Evolutionary conservation across 768 basidiomycete species (phyloP).

Genomic region (Pleurotus pulmonarius): DNA sequence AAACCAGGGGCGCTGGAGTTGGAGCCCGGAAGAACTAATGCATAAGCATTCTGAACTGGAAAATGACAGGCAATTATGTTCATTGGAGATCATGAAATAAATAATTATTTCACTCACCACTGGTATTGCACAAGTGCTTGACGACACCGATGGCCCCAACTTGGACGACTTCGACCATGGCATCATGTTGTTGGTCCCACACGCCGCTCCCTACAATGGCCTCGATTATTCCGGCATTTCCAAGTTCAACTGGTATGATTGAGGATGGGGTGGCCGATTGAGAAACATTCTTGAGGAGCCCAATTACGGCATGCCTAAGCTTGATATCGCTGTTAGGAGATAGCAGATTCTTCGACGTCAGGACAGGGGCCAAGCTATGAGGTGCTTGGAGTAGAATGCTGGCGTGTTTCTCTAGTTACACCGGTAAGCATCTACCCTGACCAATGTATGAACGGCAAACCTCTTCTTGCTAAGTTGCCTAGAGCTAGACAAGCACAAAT

Average conservation of each 20-base stretch:
- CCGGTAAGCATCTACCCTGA: not conserved
- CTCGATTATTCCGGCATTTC: slow-evolving; percentile 59
- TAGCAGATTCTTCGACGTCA: slow-evolving; percentile 56
- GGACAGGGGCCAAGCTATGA: slow-evolving; percentile 56
- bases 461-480: slow-evolving; percentile 77
- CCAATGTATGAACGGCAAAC: slow-evolving; percentile 33
- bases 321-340: slow-evolving; percentile 63
- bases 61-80: not conserved
- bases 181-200: slow-evolving; percentile 71
- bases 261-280: slow-evolving; percentile 59
- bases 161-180: slow-evolving; percentile 83
- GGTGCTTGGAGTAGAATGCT: slow-evolving; percentile 61
- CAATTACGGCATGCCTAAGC: slow-evolving; percentile 85
- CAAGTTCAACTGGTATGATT: slow-evolving; percentile 56
- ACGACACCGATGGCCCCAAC: slow-evolving; percentile 82
- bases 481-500: slow-evolving; percentile 82
- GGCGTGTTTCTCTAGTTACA: slow-evolving; percentile 50
- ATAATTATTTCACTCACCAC: slow-evolving; percentile 42
- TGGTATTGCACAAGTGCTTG: slow-evolving; percentile 83
- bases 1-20: slow-evolving; percentile 45
- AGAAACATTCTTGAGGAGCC: slow-evolving; percentile 83
- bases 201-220: slow-evolving; percentile 58
- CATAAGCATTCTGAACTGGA: slow-evolving; percentile 41
- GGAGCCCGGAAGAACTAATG: slow-evolving; percentile 46
- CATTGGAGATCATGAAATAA: not conserved